Conservation (phyloP, 495 filamentous ascomycete genomes). For the Diplogelasinospora grovesii region DNA sequence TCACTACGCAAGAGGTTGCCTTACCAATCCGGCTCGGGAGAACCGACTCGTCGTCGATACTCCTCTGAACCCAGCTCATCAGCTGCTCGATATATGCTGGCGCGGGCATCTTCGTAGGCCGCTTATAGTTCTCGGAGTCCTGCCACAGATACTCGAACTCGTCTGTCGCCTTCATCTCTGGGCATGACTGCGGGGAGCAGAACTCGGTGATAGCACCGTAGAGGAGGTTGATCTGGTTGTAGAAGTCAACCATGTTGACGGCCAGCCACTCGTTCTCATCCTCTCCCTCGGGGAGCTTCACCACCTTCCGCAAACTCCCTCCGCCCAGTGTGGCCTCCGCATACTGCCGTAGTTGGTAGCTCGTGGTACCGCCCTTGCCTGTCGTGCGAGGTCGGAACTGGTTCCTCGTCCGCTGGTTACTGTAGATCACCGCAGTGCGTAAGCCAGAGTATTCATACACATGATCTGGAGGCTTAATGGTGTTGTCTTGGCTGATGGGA, state of each 20-base stretch:
- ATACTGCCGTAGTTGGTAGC: slow-evolving; percentile 95
- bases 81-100: slow-evolving; percentile 96
- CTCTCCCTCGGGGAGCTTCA: slow-evolving; percentile 93
- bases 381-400: slow-evolving; percentile 87
- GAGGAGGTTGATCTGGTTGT: slow-evolving; percentile 98
- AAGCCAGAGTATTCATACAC: slow-evolving; percentile 27
- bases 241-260: slow-evolving; percentile 98
- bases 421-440: slow-evolving; percentile 32
- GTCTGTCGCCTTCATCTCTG: slow-evolving; percentile 99
- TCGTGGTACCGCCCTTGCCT: slow-evolving; percentile 79
- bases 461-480: too few relatives aligned
- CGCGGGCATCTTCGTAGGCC: slow-evolving; percentile 95
- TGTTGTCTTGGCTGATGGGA: too few relatives aligned
- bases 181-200: slow-evolving; percentile 92
- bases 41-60: slow-evolving; percentile 91
- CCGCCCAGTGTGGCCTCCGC: slow-evolving; percentile 94
- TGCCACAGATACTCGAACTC: slow-evolving; percentile 99
- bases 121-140: slow-evolving; percentile 85
- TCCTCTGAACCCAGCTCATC: slow-evolving; percentile 92
- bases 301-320: slow-evolving; percentile 90
- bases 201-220: slow-evolving; percentile 99
- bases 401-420: slow-evolving; percentile 81
- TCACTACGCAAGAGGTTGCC: slow-evolving; percentile 7
- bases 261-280: slow-evolving; percentile 97
- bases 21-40: slow-evolving; percentile 87